These are phyloP conservation scores for Stramenopiles sp. DNA, from an alignment of 352 stramenopile species.

Conservation along the genomic window DNA sequence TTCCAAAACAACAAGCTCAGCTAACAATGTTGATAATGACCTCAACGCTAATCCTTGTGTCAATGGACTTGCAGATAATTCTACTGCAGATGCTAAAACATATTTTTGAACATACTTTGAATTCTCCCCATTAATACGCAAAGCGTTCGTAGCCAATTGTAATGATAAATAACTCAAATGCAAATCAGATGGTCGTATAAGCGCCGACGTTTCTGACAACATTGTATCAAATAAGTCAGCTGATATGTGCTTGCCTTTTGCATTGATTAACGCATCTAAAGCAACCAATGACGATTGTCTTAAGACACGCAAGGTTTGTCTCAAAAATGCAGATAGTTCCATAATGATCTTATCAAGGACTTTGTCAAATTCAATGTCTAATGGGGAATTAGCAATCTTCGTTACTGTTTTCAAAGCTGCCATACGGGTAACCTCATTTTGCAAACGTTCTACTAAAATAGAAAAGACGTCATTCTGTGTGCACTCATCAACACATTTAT, in stretches of 20 bases:
- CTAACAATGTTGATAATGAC: conserved; percentile 37
- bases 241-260: conserved; percentile 41
- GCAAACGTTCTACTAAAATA: conserved; percentile 80
- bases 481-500: not conserved
- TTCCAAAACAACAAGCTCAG: conserved; percentile 27
- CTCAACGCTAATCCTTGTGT: conserved; percentile 63
- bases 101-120: too few relatives aligned
- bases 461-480: conserved; percentile 47
- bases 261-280: conserved; percentile 62
- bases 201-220: conserved; percentile 56
- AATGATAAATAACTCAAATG: conserved; percentile 82
- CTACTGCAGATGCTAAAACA: conserved; percentile 47
- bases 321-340: conserved; percentile 66
- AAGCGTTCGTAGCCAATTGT: conserved; percentile 46
- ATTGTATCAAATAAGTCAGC: conserved; percentile 58
- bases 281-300: conserved; percentile 78
- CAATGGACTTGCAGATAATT: conserved; percentile 66
- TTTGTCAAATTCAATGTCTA: conserved; percentile 61
- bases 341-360: conserved; percentile 63
- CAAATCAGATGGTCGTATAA: conserved; percentile 84
- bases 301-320: conserved; percentile 76
- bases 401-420: conserved; percentile 84
- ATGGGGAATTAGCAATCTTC: conserved; percentile 47
- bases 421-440: conserved; percentile 92
- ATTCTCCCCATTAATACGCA: too few relatives aligned